These are phyloP conservation scores for Dalbergia cultrata DNA, from an alignment of 306 rosid species.

Conservation along the genomic window DNA sequence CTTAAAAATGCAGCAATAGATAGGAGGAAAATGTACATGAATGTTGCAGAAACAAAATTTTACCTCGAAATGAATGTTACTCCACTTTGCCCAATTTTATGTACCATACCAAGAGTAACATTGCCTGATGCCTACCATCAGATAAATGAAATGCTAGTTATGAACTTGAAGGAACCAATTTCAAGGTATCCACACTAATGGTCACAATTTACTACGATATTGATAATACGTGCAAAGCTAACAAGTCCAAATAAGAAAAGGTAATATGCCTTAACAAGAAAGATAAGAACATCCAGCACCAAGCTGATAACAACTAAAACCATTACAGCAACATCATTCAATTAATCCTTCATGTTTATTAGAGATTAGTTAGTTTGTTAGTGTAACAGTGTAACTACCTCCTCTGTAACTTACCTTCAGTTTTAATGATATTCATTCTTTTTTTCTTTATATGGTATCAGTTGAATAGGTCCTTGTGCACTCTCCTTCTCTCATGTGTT, in stretches of 20 bases:
- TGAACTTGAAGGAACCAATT: constrained; percentile 13
- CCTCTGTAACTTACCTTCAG: no score
- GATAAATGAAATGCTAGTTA: constrained; percentile 34
- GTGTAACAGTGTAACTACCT: no score
- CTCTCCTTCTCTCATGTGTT: no score
- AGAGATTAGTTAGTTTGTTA: constrained; percentile 3
- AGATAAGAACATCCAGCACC: constrained; percentile 3
- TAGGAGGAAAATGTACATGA: constrained; percentile 28
- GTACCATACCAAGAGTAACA: constrained; percentile 77
- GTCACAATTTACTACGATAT: not conserved
- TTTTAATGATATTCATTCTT: no score
- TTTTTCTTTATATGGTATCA: no score
- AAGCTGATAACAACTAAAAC: constrained; percentile 20
- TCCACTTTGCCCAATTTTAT: constrained; percentile 85
- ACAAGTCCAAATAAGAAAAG: not conserved
- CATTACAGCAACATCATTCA: constrained; percentile 24
- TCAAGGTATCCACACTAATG: constrained; percentile 7
- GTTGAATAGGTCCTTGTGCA: no score
- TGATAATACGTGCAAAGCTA: constrained; percentile 10
- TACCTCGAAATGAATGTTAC: constrained; percentile 96
- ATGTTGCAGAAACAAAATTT: constrained; percentile 33
- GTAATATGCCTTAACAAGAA: not conserved
- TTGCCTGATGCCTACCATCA: constrained; percentile 87
- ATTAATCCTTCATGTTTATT: not conserved
- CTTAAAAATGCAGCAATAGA: constrained; percentile 3